Conservation (phyloP, 148 eudicot species). For the Camellia lanceoleosa region DNA sequence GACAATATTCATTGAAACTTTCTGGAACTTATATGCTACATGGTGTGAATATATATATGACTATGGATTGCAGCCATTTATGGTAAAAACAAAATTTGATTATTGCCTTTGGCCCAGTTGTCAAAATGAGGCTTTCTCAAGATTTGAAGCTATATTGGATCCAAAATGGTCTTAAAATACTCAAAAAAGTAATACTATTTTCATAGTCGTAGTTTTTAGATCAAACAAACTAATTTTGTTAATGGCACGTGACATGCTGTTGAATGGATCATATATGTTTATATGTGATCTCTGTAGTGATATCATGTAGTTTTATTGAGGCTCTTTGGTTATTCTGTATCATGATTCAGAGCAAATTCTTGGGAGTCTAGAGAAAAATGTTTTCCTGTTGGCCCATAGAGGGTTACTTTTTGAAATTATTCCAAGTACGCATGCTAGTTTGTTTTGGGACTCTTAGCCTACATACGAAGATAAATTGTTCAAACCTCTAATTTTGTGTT, state of each 20-base stretch:
- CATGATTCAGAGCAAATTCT: not conserved
- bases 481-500: not conserved
- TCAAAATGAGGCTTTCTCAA: not conserved
- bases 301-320: too few relatives aligned
- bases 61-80: not conserved
- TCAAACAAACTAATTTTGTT: not conserved
- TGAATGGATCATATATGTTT: not conserved
- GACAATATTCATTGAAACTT: not conserved
- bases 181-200: not conserved
- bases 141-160: not conserved
- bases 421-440: not conserved
- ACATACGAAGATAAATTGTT: not conserved
- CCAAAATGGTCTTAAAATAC: not conserved
- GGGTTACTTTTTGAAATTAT: constrained; percentile 8
- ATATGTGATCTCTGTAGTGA: too few relatives aligned
- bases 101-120: too few relatives aligned
- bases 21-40: not conserved
- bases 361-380: not conserved
- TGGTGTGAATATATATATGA: not conserved
- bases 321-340: not conserved
- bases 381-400: not conserved
- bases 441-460: not conserved
- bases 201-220: not conserved
- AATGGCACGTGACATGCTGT: not conserved
- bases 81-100: not conserved